Percentiles rank a stretch among this genome's conserved stretches.
Conservation (phyloP, 495 filamentous ascomycete species). For the Jackrogersella minutella region DNA sequence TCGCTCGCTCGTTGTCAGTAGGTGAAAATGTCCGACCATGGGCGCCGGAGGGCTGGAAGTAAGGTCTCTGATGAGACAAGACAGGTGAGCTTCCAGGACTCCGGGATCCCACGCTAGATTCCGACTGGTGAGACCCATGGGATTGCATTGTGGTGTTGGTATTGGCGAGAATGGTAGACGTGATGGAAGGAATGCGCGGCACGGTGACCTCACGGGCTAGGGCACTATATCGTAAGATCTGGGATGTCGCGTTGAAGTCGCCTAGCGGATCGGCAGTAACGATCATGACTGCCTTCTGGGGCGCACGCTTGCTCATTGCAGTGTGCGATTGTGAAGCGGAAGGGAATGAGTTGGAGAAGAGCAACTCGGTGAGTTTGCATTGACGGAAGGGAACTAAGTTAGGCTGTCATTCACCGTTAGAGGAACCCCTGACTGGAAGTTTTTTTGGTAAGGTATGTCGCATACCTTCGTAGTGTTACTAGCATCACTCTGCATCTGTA, state of each 20-base stretch:
- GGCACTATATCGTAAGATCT: slow-evolving; percentile 95
- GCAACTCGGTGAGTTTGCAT: slow-evolving; percentile 94
- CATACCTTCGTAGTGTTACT: slow-evolving; percentile 77
- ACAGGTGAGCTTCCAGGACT: slow-evolving; percentile 49
- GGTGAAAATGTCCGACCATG: slow-evolving; percentile 49
- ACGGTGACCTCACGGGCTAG: slow-evolving; percentile 93
- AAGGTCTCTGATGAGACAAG: slow-evolving; percentile 37
- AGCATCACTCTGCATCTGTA: slow-evolving; percentile 91
- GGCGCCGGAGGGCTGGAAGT: slow-evolving; percentile 53
- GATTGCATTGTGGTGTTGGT: slow-evolving; percentile 59
- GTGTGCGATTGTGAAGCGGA: slow-evolving; percentile 60
- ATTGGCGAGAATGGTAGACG: slow-evolving; percentile 54
- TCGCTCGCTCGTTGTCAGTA: slow-evolving; percentile 64
- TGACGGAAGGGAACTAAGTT: slow-evolving; percentile 91
- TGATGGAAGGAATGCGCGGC: slow-evolving; percentile 82
- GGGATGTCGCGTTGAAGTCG: slow-evolving; percentile 95
- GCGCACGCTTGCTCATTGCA: slow-evolving; percentile 55
- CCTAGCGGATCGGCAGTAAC: slow-evolving; percentile 94
- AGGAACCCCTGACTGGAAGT: neutral
- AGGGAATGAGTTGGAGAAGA: slow-evolving; percentile 95
- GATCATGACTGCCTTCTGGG: slow-evolving; percentile 93
- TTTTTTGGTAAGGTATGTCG: neutral
- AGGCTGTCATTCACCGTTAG: slow-evolving; percentile 57
- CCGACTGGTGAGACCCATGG: slow-evolving; percentile 22
- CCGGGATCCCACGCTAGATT: slow-evolving; percentile 43